Conservation (phyloP, 2,329 filamentous ascomycete species). For the Fusarium coicis region DNA sequence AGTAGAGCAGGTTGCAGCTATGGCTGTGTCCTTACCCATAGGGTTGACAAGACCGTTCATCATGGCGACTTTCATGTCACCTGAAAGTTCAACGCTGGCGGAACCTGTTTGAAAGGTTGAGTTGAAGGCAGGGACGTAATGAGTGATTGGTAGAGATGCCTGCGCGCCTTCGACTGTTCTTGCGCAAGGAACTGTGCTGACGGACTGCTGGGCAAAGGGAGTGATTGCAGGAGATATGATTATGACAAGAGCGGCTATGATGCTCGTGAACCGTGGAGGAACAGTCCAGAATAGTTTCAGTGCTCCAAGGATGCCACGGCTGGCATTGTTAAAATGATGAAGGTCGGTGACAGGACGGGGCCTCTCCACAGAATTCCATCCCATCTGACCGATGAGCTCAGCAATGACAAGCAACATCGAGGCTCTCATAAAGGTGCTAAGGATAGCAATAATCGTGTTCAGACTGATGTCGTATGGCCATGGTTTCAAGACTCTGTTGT, state of each 20-base stretch:
- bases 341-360: slow-evolving; percentile 6
- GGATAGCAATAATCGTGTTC: slow-evolving; percentile 4
- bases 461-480: slow-evolving; percentile 17
- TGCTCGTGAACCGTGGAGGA: background rate
- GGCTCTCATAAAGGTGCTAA: slow-evolving; percentile 13
- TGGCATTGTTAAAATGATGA: slow-evolving; percentile 2
- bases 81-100: rapidly evolving
- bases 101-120: rapidly evolving
- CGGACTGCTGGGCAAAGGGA: slow-evolving; percentile 7
- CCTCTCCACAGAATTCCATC: background rate
- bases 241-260: background rate
- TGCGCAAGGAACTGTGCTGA: background rate
- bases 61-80: background rate
- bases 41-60: slow-evolving; percentile 7
- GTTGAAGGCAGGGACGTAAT: background rate
- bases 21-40: background rate
- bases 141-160: background rate
- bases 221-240: slow-evolving; percentile 9
- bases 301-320: background rate
- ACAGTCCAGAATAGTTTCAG: background rate
- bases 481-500: background rate
- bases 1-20: background rate
- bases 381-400: background rate
- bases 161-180: background rate
- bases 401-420: slow-evolving; percentile 6